These are phyloP conservation scores for Colletotrichum orbiculare DNA, from an alignment of 2,329 filamentous ascomycete species.

Conservation along the genomic window DNA sequence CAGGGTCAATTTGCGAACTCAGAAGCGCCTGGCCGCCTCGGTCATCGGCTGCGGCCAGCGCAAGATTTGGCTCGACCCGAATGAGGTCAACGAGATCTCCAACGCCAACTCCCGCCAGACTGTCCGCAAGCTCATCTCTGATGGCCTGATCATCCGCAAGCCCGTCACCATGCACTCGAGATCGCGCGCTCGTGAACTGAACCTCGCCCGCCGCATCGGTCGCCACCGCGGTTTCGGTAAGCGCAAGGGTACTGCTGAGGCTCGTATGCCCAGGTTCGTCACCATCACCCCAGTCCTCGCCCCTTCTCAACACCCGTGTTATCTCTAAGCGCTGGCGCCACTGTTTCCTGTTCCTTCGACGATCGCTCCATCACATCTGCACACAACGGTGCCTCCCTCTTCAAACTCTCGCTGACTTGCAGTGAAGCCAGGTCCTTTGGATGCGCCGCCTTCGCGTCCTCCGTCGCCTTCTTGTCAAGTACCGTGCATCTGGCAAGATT, in stretches of 20 bases:
- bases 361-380: neutral
- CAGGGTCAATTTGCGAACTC: constrained; percentile 99
- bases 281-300: constrained; percentile 14
- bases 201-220: constrained; percentile 92
- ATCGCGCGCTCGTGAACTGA: constrained; percentile 94
- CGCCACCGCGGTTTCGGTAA: constrained; percentile 99
- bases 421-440: constrained; percentile 90
- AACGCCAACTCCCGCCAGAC: constrained; percentile 99
- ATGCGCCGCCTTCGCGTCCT: constrained; percentile 99
- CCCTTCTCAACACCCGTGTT: too few species aligned
- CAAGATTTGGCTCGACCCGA: constrained; percentile 99
- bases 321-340: neutral
- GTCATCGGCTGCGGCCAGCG: constrained; percentile 99
- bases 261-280: constrained; percentile 96
- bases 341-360: too few species aligned
- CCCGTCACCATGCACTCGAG: constrained; percentile 99
- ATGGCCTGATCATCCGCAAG: constrained; percentile 99
- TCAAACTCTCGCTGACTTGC: constrained; percentile 17
- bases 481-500: constrained; percentile 99
- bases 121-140: constrained; percentile 98
- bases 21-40: constrained; percentile 99
- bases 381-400: neutral
- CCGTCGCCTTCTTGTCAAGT: constrained; percentile 98
- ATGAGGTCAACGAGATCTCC: constrained; percentile 98
- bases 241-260: constrained; percentile 99